Evolutionary conservation across 2,329 filamentous ascomycete species (phyloP), one percentile per base, ranked within the genome.

Genomic region (Cladosporium sp.): DNA sequence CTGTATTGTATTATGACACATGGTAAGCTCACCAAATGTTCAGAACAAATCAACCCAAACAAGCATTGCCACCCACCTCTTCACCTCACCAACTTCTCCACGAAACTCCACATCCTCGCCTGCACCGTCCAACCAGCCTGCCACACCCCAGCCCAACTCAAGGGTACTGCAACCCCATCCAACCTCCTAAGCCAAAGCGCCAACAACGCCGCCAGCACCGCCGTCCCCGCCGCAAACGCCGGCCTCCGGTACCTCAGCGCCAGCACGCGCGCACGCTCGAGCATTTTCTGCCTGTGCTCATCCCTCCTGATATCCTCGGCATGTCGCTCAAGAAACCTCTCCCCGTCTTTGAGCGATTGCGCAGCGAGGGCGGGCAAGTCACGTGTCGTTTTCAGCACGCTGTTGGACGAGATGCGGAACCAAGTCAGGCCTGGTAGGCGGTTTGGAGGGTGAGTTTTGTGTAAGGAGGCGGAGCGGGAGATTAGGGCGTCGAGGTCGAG

Each of bases 341-440:
- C 74, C 2, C 89, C 92, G 36, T 92, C 80, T 24, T 78, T 70
- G 29, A 88, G 68, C 0, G 77, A 80, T 64, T 89, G 82, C 22
- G 67, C 66, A 5, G 74, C 66, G 42, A 80, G 74, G 32, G 67
- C 66, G 38, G 73, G 65, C 43, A 75, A 64, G 62, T 80, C 73
- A 11, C 80, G 77, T 0, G 87, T 87, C 1, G 91, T 96, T 69
- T 95, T 96, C 47, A 99, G 78, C 7, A 89, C 89, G 66, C 91
- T 96, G 53, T 80, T 80, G 6, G 69, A 67, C 2, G 90, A 90
- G 53, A 99, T 85, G 13, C 70, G 70, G 54, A 75, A 74, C 90
- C 91, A 97, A 5, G 80, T 77, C 30, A 76, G 70, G 47, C 69
- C 70, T 7, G 75, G 79, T 6, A 99, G 73, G 1, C 73, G 76